Percentiles rank a stretch among this genome's conserved stretches.
phyloP scores from a whole-genome alignment of 164 flowering plant species.

The Cinnamomum micranthum region DNA sequence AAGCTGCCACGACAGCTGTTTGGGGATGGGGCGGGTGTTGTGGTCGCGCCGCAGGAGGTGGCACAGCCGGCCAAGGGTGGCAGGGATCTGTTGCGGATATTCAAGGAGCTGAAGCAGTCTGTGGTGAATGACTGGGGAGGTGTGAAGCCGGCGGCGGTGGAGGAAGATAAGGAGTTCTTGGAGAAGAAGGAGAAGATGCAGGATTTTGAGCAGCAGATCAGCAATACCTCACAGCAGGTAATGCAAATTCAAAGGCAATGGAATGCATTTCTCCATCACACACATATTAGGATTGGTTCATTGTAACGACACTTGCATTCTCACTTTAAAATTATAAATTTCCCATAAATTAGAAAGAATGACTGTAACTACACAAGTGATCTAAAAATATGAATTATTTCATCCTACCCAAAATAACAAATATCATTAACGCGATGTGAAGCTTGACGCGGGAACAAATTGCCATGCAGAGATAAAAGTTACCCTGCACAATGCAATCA shows the following conservation, averaged over 20 bases:
- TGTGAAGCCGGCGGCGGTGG: slow-evolving; percentile 54
- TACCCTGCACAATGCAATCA: too few species aligned
- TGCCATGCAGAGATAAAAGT: too few species aligned
- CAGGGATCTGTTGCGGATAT: slow-evolving; percentile 78
- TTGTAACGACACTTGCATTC: too few species aligned
- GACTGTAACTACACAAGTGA: too few species aligned
- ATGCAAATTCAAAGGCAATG: background rate
- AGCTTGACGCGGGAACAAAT: too few species aligned
- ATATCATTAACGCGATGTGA: too few species aligned
- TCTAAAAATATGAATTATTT: too few species aligned
- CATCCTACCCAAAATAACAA: too few species aligned
- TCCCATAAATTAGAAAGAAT: too few species aligned
- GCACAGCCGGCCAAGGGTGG: slow-evolving; percentile 90
- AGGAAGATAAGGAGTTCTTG: slow-evolving; percentile 89
- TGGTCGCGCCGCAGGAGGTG: slow-evolving; percentile 49
- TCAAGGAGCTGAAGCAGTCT: slow-evolving; percentile 87
- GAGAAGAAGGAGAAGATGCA: slow-evolving; percentile 76
- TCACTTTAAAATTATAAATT: too few species aligned
- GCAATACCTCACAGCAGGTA: slow-evolving; percentile 79
- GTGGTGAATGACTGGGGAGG: slow-evolving; percentile 88
- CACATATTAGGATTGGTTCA: too few species aligned
- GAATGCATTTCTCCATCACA: too few species aligned
- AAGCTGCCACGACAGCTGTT: slow-evolving; percentile 83
- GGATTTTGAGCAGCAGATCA: slow-evolving; percentile 77
- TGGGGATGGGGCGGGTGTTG: slow-evolving; percentile 47